Evolutionary conservation across 345 rosid species (phyloP), one percentile per base, ranked within the genome.

Genomic region (Lepidium africanum): DNA sequence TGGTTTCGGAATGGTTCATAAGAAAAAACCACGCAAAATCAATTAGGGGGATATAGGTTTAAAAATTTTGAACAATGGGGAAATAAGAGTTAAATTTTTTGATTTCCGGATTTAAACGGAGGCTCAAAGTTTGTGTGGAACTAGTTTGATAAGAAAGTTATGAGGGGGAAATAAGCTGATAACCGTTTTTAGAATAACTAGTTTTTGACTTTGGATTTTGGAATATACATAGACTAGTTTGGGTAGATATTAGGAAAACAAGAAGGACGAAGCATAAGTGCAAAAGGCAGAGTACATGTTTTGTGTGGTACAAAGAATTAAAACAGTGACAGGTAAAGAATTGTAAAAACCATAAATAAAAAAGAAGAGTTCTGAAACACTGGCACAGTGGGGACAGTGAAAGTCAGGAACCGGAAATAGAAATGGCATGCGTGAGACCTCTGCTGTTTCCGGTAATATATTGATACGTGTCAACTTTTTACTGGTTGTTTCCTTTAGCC

Each of bases 401-500:
- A 37, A 16, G 69, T 49, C 30, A 48, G 27, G 10, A 57, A 64
- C 71, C 65, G 71, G 71, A 72, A 47, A 56, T 48, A 72, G 71
- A 57, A 72, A 33, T 3, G 71, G 71, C 71, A 64, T 72, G 76
- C 71, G 65, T 30, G 71, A 72, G 27, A 4, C 6, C 71, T 50
- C 54, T 33, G 63, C 43, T 41, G 57, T 59, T 66, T 43, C 68
- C 51, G 72, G 63, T 59, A 15, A 52, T 38, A 32, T 35, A 10
- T 2, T 51, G 37, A 51, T 50, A 74, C 41, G 63, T 67, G 61
- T 67, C 57, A 25, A 10, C 0, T 36, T 0, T 3, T 7, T 27
- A 74, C 1, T 41, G 62, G 72, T 13, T 2, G 62, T 36, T 19
- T 74, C 72, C 15, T 75, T 83, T 71, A 70, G 23, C 67, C 65